Evolutionary conservation across 495 filamentous ascomycete species (phyloP), one percentile per base, ranked within the genome.

Genomic region (Aspergillus taichungensis): DNA sequence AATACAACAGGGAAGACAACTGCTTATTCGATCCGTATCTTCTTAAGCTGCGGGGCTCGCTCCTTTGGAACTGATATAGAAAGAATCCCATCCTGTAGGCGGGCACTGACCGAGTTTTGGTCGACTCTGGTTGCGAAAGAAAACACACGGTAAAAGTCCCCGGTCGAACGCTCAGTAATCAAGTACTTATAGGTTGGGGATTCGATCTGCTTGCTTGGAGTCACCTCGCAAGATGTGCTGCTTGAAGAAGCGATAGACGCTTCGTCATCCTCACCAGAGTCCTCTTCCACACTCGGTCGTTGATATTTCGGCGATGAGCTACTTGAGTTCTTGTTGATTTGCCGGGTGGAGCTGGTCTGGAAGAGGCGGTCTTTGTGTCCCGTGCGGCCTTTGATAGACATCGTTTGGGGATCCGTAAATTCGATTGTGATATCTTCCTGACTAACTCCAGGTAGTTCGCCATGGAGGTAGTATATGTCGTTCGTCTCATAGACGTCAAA

Each of bases 401-500:
- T 67, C 10, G 85, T 95, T 40, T 85, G 74, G 5, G 73, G 65
- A 58, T 95, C 90, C 40, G 77, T 79, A 73, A 95, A 95, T 62
- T 94, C 87, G 55, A 95, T 85, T 42, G 78, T 67, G 50, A 95
- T 64, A 54, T 94, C 73, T 46, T 83, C 77, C 57, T 87, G 84
- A 39, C 85, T 76, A 37, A 89, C 73, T 33, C 91, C 91, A 0
- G 91, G 88, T 0, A 95, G 76, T 63, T 95, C 91, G 54, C 88
- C 89, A 54, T 92, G 80, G 2, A 97, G 80, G 54, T 89, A 76
- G 63, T 91, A 97, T 52, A 59, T 60, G 10, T 79, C 57, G 34
- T 75, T 68, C 2, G 71, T 62, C 65, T 95, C 88, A 45, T 76
- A 75, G 37, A 94, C 74, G 58, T 96, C 90, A 66, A 96, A 95